Base-by-base conservation (phyloP, 345 rosid species). In the Citrus maxima region DNA sequence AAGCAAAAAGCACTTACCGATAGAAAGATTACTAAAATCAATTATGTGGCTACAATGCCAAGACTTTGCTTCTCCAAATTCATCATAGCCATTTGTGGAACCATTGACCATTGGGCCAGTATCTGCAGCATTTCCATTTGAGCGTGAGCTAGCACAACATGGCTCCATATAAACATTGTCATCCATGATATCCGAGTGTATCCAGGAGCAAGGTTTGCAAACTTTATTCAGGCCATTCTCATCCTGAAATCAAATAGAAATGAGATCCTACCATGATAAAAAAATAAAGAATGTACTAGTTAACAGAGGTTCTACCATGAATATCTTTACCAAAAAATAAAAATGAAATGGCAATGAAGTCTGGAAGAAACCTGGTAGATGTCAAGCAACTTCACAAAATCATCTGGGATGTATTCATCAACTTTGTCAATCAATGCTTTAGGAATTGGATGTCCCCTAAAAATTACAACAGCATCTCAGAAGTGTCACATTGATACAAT, bases 401-500 rank as follows among this genome's bases (percentile, higher is more conserved):
- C 96, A 85, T 92, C 90, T 7, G 96, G 96, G 64, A 95, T 84
- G 85, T 92, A 93, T 77, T 86, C 92, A 80, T 93, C 88, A 77
- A 90, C 92, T 77, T 79, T 90, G 84, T 85, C 86, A 76, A 92
- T 89, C 82, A 95, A 83, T 58, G 80, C 25, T 60, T 71, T 80
- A 70, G 96, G 98, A 81, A 92, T 92, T 4, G 98, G 96, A 87
- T 87, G 87, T 46, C 99, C 99, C 99, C 98, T 93, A 75, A 76
- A 78, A 85, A 40, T 82, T 80, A 59, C 56, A 82, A 61, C 28
- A 78, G 9, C 64, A 80, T 46, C 56, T 85, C 70, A 85, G 73
- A 80, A 37, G 2, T 10, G 62, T 58, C 60, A 22, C 27, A 70
- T 32, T 16, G 42, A 38, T 40, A 10, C 16, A 27, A 61, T 27